Evolutionary conservation across 208 protist genomes (phyloP).

Genomic region (Leishmania tropica): DNA sequence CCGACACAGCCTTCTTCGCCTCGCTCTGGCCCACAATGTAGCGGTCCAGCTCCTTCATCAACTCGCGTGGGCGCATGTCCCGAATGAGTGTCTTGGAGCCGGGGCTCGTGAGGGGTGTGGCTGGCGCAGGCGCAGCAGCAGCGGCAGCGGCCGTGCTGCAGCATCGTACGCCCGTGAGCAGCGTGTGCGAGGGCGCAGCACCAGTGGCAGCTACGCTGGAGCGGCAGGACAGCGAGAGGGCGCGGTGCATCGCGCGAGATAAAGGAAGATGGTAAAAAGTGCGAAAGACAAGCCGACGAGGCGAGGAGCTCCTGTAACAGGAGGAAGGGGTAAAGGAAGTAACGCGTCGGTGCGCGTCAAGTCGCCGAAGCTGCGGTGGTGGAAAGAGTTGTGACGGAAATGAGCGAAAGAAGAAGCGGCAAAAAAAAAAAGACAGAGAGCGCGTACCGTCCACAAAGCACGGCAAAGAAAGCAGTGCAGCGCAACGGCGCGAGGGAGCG

Average conservation of each 20-base stretch:
- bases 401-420: neutral
- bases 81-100: slow-evolving; percentile 62
- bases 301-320: neutral
- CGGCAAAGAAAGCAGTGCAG: neutral
- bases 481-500: neutral
- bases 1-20: slow-evolving; percentile 97
- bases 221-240: neutral
- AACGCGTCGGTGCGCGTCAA: neutral
- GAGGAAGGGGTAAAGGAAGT: neutral
- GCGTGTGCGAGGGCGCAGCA: slow-evolving; percentile 1
- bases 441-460: neutral
- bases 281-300: neutral
- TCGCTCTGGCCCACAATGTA: slow-evolving; percentile 98
- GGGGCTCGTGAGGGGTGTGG: slow-evolving; percentile 23
- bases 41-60: slow-evolving; percentile 95
- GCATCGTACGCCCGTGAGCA: slow-evolving; percentile 31
- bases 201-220: neutral
- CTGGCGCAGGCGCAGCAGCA: slow-evolving; percentile 25
- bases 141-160: slow-evolving; percentile 65
- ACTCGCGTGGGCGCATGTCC: slow-evolving; percentile 92
- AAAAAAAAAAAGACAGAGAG: neutral
- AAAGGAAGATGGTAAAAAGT: slow-evolving; percentile 1
- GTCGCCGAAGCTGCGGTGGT: neutral
- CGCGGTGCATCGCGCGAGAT: slow-evolving; percentile 17
- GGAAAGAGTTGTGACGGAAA: neutral